Conservation (phyloP, 2,329 filamentous ascomycete genomes). For the Chrysoporthe puriensis region DNA sequence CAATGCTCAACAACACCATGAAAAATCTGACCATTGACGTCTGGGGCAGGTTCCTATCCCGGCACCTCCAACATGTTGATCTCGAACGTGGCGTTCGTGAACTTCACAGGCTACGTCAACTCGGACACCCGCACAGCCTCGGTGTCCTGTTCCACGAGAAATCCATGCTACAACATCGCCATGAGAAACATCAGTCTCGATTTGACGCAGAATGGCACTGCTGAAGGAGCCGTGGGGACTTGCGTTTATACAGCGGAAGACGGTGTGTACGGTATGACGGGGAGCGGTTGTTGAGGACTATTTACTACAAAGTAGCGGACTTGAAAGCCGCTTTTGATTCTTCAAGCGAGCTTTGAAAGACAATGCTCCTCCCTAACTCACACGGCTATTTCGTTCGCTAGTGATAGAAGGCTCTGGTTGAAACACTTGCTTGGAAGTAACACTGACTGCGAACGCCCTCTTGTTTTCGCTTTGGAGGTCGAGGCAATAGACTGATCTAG, state of each 20-base stretch:
- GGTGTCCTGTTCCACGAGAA: constrained; percentile 51
- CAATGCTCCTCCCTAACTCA: background rate
- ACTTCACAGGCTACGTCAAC: constrained; percentile 52
- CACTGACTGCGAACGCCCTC: too few relatives aligned
- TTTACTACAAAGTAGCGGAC: background rate
- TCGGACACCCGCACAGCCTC: constrained; percentile 41
- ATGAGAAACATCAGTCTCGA: constrained; percentile 37
- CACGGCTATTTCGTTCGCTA: background rate
- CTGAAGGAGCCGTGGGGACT: constrained; percentile 33
- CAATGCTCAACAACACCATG: background rate
- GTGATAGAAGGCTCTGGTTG: background rate
- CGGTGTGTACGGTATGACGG: constrained; percentile 37
- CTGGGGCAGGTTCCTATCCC: constrained; percentile 32
- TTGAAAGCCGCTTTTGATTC: background rate
- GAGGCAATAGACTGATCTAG: too few relatives aligned
- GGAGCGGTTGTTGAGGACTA: constrained; percentile 32
- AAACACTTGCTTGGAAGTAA: too few relatives aligned
- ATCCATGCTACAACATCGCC: constrained; percentile 55
- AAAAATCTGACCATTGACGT: background rate
- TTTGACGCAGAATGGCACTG: constrained; percentile 27
- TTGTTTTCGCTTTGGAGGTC: too few relatives aligned
- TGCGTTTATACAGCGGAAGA: constrained; percentile 36
- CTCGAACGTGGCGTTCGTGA: constrained; percentile 52
- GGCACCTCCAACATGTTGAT: constrained; percentile 56
- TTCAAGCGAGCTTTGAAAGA: background rate